Percentiles rank a stretch among this genome's conserved stretches.
Conservation (phyloP, 2,329 filamentous ascomycete species). For the Sporothrix mexicana region DNA sequence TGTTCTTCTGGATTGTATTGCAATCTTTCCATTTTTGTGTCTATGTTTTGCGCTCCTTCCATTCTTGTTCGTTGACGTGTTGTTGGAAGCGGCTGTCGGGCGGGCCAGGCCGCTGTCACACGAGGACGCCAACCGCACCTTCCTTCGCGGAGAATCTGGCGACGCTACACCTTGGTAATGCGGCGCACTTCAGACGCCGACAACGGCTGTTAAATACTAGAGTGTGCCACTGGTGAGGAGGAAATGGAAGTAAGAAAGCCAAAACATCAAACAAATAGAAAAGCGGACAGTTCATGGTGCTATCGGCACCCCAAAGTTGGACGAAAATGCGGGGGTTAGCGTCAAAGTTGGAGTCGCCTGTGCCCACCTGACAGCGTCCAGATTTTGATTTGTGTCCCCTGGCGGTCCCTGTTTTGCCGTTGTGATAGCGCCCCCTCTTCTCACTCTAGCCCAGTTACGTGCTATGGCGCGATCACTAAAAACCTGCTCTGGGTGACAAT, state of each 20-base stretch:
- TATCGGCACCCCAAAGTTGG: neutral
- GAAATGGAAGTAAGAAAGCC: neutral
- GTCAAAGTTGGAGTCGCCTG: neutral
- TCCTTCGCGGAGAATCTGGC: too few species aligned
- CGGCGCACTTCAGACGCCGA: neutral
- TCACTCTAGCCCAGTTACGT: slow-evolving; percentile 12
- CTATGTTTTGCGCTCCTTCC: neutral
- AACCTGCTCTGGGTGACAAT: neutral
- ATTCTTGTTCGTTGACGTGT: neutral
- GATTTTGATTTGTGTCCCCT: neutral
- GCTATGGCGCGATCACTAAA: slow-evolving; percentile 14
- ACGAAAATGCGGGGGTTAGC: slow-evolving; percentile 20
- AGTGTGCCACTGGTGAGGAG: too few species aligned
- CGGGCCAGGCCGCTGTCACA: slow-evolving; percentile 3
- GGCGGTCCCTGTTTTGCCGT: neutral
- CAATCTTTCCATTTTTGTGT: too few species aligned
- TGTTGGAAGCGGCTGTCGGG: neutral
- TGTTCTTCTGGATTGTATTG: too few species aligned
- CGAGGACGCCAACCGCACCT: too few species aligned
- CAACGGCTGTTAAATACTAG: neutral
- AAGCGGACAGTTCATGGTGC: neutral
- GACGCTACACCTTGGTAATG: too few species aligned
- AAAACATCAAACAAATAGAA: neutral
- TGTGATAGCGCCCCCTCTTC: neutral
- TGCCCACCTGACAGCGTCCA: neutral